Evolutionary conservation across 345 rosid species (phyloP), one percentile per base, ranked within the genome.

Genomic region (Murraya paniculata): DNA sequence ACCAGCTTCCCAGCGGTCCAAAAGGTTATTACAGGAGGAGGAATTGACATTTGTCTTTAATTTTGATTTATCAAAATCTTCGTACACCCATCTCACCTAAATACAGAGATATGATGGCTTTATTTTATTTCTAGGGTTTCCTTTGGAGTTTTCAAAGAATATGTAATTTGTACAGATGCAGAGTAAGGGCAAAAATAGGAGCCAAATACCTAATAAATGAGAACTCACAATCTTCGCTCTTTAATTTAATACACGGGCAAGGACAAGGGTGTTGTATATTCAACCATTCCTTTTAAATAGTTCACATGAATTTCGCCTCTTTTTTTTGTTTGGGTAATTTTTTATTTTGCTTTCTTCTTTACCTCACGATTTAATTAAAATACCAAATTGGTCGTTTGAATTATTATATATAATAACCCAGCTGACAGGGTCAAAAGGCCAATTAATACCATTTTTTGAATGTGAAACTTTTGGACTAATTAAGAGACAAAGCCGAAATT

Each of bases 301-400:
- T 28, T 85, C 85, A 85, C 87, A 76, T 30, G 84, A 78, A 66
- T 61, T 67, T 60, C 36, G 77, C 74, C 66, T 53, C 60, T 6
- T 25, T n/a, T 6, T 61, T 9, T 16, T 36, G 57, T 35, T 18
- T 31, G 38, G 7, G 10, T 36, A 1, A 14, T 8, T 4, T 7
- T 9, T 64, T 38, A 3, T 16, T 21, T 65, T 65, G 16, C 11
- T 73, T 41, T 28, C 25, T 57, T 9, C 24, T 68, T 58, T 7
- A 8, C 33, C 38, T 8, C 27, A 36, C 22, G 21, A 25, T 16
- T 16, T 33, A 16, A 24, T 69, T 25, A 10, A 76, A 14, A 27
- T 19, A n/a, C 53, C 13, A 22, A 56, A 13, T 8, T 65, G 19
- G 33, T 57, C 35, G 67, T 73, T 73, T 41, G 50, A 9, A 27